Conservation (phyloP, 306 rosid genomes). For the Prunus fruticosa region DNA sequence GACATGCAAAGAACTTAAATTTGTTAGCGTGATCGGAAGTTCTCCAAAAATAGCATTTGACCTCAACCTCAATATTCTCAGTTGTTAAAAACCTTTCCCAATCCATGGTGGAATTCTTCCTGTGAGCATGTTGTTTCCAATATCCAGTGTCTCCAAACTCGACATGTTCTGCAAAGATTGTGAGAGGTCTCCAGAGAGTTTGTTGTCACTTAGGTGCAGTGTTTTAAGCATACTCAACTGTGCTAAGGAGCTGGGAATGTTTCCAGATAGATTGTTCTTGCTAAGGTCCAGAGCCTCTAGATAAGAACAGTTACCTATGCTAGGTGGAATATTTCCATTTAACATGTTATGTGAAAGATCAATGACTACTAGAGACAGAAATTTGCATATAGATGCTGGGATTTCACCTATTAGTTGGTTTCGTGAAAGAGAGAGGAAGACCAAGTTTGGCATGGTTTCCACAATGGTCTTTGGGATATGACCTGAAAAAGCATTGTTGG, state of each 20-base stretch:
- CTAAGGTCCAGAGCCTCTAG: conserved; percentile 35
- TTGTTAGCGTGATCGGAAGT: conserved; percentile 7
- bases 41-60: conserved; percentile 41
- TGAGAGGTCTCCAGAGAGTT: conserved; percentile 34
- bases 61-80: conserved; percentile 37
- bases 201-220: conserved; percentile 34
- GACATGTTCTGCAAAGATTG: conserved; percentile 32
- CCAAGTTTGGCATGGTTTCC: not conserved
- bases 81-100: conserved; percentile 15
- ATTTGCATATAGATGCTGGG: conserved; percentile 29
- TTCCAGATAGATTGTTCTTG: conserved; percentile 30
- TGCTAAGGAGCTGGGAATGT: conserved; percentile 34
- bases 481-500: conserved; percentile 43
- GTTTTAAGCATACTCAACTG: conserved; percentile 21
- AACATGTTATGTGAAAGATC: conserved; percentile 42
- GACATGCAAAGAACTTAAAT: no score
- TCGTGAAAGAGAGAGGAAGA: conserved; percentile 31
- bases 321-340: conserved; percentile 33
- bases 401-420: conserved; percentile 38
- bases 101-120: conserved; percentile 42
- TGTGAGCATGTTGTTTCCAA: conserved; percentile 31
- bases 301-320: conserved; percentile 29
- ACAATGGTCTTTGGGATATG: conserved; percentile 25
- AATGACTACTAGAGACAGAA: conserved; percentile 2
- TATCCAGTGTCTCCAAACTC: conserved; percentile 36